phyloP scores from a whole-genome alignment of 805 yeast species.

The Komagataella populi region DNA sequence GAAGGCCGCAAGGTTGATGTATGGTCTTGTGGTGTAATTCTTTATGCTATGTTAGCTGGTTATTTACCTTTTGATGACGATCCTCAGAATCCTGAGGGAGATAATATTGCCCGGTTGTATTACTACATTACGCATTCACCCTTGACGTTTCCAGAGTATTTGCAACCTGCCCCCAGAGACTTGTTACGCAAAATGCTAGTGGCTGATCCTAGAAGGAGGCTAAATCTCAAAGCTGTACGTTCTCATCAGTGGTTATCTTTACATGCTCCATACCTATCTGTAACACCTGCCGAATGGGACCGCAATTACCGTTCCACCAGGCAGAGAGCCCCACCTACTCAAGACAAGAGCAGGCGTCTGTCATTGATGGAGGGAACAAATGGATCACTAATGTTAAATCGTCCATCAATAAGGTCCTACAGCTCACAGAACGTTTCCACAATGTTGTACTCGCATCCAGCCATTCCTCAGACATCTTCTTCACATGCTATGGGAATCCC shows the following conservation, averaged over 20 bases:
- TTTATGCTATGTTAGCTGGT: conserved; percentile 95
- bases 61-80: conserved; percentile 97
- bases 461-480: conserved; percentile 59
- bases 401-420: conserved; percentile 19
- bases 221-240: conserved; percentile 53
- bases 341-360: conserved; percentile 17
- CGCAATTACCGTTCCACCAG: conserved; percentile 31
- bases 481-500: conserved; percentile 42
- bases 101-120: conserved; percentile 81
- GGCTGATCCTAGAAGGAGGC: conserved; percentile 71
- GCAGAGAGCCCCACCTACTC: conserved; percentile 5
- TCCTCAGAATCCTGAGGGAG: conserved; percentile 91
- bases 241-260: conserved; percentile 84
- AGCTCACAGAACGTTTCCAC: conserved; percentile 23
- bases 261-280: conserved; percentile 68
- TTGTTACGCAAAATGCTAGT: conserved; percentile 72
- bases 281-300: conserved; percentile 90
- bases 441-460: conserved; percentile 34
- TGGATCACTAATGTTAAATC: conserved; percentile 22
- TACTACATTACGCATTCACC: conserved; percentile 87
- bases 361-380: conserved; percentile 30
- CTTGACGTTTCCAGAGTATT: conserved; percentile 88
- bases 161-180: conserved; percentile 85
- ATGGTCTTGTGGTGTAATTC: conserved; percentile 93
- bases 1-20: conserved; percentile 90